Base-by-base conservation (phyloP, 345 rosid genomes). In the Laguncularia racemosa region DNA sequence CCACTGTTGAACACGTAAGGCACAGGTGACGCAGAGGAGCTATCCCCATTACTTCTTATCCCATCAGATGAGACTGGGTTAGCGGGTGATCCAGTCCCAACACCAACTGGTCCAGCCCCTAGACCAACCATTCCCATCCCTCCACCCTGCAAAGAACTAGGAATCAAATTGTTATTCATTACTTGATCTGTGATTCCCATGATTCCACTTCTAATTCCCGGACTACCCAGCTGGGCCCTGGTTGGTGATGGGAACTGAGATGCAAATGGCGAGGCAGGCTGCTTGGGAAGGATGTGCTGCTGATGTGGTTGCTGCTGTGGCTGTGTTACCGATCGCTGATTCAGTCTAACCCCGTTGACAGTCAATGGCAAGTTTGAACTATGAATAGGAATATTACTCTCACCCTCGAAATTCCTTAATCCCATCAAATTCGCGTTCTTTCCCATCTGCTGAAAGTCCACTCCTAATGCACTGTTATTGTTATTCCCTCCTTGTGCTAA, bases 1-100 rank as follows among this genome's bases (percentile, higher is more conserved):
- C 85, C 74, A 62, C 92, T 87, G 50, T 79, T 85, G 68, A 87
- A 85, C 67, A 79, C 70, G 57, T 74, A 95, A 46, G 97, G 97
- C 58, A 77, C 83, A 0, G 97, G 96, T 1, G 95, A 82, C 48
- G 82, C 78, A 0, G 96, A 90, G 60, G 97, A 87, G n/a, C 76
- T 80, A 49, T 87, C 90, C 47, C 81, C 83, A 46, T 86, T 85
- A 56, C 83, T 87, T 77, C 82, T 85, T 21, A 89, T 72, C 53
- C 88, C 85, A 64, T 95, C 91, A 14, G 95, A 89, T 13, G 97
- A 85, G 61, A 77, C 23, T 57, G 81, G 90, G 64, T 75, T 90
- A 51, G 82, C 85, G 58, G 92, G 95, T 26, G 95, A 95, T 16
- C 72, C 83, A 13, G 74, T 61, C 12, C 69, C 61, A 61, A 80